Conservation (phyloP, 1,284 basidiomycete genomes). For the Cutaneotrichosporon curvatum region DNA sequence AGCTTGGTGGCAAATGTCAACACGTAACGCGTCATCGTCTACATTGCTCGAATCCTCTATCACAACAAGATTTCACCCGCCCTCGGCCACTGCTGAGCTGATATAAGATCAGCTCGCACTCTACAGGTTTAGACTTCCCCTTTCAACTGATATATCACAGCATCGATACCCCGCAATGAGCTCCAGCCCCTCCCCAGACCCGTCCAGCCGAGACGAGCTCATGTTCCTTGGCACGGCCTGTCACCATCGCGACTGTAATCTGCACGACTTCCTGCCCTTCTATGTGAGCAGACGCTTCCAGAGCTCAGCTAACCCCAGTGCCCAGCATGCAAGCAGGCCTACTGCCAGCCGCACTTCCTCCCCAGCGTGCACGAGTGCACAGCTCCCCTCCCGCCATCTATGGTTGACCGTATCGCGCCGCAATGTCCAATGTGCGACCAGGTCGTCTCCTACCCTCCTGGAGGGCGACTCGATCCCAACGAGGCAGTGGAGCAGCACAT, state of each 20-base stretch:
- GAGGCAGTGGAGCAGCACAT: constrained; percentile 44
- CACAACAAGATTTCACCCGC: no score
- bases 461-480: constrained; percentile 27
- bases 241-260: constrained; percentile 40
- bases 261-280: constrained; percentile 46
- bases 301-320: constrained; percentile 25
- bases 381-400: constrained; percentile 37
- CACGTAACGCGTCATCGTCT: no score
- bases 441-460: constrained; percentile 31
- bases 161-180: constrained; percentile 7
- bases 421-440: constrained; percentile 42
- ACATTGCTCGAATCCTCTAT: no score
- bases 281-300: constrained; percentile 23
- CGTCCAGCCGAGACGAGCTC: constrained; percentile 28
- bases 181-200: constrained; percentile 7
- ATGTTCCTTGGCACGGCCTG: constrained; percentile 45
- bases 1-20: no score
- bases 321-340: constrained; percentile 43
- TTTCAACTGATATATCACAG: neutral
- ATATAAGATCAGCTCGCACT: no score
- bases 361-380: constrained; percentile 39
- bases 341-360: constrained; percentile 45
- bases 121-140: no score
- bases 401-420: constrained; percentile 44
- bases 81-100: no score